Evolutionary conservation across 129 eudicot species (phyloP), one percentile per base, ranked within the genome.

Genomic region (Rutidosis leptorrhynchoides): DNA sequence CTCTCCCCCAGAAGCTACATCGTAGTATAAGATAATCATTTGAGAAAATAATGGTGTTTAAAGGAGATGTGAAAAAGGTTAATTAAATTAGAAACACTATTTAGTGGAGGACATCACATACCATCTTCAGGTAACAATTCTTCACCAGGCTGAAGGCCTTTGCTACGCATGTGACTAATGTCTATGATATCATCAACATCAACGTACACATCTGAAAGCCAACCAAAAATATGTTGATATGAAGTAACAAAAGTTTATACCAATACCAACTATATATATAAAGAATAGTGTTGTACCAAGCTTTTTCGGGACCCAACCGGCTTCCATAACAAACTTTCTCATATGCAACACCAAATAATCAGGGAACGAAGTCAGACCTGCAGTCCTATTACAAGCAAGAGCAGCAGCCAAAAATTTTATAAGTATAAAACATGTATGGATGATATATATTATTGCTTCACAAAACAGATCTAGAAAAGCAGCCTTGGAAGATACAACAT

Each of bases 291-390:
- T n/a, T 14, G 25, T 82, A 93, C 99, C 99, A 69, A 93, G 90
- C 70, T 93, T 93, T 74, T 89, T 93, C 6, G 99, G 99, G 55
- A 93, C 99, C 99, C 99, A 89, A 67, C 95, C 99, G 45, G 69
- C 88, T 82, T 93, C 99, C 96, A 93, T 79, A 24, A 93, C 96
- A 73, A 93, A 93, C 69, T 93, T 93, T 51, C 99, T 80, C 99
- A 93, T 93, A 75, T 93, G 99, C 77, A 93, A 78, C 63, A 89
- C 99, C 86, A 93, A 64, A 82, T 89, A 93, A 83, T 89, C 96
- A 59, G 96, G 96, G 68, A 93, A 93, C 17, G 96, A 82, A 69
- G 96, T 93, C 82, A 93, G 80, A 10, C 96, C 96, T 26, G 95
- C 82, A 45, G 90, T 93, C 81, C 99, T 93, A 77, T 63, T 27